Conservation (phyloP, 768 basidiomycete species). For the Tubosaeta sp. region DNA sequence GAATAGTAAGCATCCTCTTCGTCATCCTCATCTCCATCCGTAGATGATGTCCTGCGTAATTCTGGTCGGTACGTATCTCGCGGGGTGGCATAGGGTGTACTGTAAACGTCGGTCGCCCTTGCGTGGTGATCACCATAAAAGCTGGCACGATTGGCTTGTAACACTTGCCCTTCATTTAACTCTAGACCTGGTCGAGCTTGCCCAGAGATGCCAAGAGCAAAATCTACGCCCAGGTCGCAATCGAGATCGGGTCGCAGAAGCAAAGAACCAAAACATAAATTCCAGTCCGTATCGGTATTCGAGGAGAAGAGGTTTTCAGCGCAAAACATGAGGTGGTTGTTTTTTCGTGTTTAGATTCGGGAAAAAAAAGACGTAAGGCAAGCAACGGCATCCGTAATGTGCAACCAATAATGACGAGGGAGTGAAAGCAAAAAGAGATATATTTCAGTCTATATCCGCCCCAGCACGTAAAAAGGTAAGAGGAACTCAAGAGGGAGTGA, state of each 20-base stretch:
- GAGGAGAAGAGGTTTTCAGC: not conserved
- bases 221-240: conserved; percentile 7
- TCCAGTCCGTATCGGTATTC: conserved; percentile 15
- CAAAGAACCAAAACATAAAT: conserved; percentile 4
- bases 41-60: conserved; percentile 5
- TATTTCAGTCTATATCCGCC: conserved; percentile 77
- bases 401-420: conserved; percentile 8
- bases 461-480: conserved; percentile 41
- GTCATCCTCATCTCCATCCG: conserved; percentile 27
- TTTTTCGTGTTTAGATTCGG: conserved; percentile 9
- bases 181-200: not conserved
- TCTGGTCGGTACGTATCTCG: conserved; percentile 12
- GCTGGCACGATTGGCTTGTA: not conserved
- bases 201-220: not conserved
- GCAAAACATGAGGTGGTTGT: conserved; percentile 4
- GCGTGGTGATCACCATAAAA: conserved; percentile 6
- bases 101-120: conserved; percentile 16
- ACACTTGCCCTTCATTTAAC: not conserved
- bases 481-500: conserved; percentile 50
- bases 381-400: conserved; percentile 12
- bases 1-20: conserved; percentile 34
- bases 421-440: conserved; percentile 48
- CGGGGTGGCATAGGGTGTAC: conserved; percentile 23
- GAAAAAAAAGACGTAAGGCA: not conserved
- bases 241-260: conserved; percentile 8